phyloP scores from a whole-genome alignment of 1,284 basidiomycete genomes.

The Ustilago sp. region DNA sequence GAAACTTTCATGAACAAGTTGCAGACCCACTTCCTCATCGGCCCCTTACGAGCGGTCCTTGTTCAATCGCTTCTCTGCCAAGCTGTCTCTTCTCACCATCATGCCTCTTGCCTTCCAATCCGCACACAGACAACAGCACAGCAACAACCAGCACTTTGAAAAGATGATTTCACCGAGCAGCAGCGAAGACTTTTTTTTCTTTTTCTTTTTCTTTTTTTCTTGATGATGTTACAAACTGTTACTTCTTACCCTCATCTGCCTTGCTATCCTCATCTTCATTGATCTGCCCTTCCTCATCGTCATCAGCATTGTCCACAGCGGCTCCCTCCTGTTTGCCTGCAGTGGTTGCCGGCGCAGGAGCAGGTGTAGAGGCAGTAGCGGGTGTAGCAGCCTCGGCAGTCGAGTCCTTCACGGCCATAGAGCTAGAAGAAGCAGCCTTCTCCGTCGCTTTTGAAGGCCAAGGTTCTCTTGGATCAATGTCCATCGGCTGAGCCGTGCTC shows the following conservation, averaged over 20 bases:
- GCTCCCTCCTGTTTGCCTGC: neutral
- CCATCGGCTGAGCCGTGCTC: slow-evolving; percentile 2
- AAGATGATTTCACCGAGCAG: slow-evolving; percentile 6
- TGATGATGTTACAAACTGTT: neutral
- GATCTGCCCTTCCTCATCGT: slow-evolving; percentile 10
- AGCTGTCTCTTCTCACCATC: neutral
- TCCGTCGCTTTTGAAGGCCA: neutral
- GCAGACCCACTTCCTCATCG: no score
- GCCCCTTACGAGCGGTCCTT: no score
- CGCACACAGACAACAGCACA: neutral
- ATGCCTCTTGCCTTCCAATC: neutral
- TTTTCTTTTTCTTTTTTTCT: neutral
- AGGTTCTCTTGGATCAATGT: neutral
- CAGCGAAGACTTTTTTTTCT: neutral
- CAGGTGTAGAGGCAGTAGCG: neutral
- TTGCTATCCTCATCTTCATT: slow-evolving; percentile 3
- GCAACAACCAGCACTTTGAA: neutral
- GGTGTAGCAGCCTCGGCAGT: slow-evolving; percentile 2
- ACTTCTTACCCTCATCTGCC: slow-evolving; percentile 8
- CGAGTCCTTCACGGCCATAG: neutral
- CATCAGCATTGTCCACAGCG: slow-evolving; percentile 3
- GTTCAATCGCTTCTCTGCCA: no score
- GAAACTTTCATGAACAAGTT: no score
- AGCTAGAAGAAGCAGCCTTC: neutral
- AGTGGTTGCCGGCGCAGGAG: neutral